A percentile compares a stretch with the other conserved stretches of the same genome.
These are phyloP conservation scores for Cladosporium oxysporum DNA, from an alignment of 2,329 filamentous ascomycete genomes.

Conservation along the genomic window DNA sequence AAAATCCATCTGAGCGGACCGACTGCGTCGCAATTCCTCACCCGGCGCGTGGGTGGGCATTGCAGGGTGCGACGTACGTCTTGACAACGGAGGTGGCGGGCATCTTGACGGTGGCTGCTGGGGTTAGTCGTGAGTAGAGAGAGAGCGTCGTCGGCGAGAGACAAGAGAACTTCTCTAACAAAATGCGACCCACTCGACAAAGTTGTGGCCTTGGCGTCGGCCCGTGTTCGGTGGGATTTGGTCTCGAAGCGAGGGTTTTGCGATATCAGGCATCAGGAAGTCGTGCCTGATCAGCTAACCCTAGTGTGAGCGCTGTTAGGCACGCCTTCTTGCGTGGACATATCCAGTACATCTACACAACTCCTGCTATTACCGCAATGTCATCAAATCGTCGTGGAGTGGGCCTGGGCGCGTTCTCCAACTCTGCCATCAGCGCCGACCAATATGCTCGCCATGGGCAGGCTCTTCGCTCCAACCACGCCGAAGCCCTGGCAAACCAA, in stretches of 20 bases:
- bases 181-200: conserved; percentile 11
- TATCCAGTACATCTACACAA: not conserved
- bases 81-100: conserved; percentile 46
- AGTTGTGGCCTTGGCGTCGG: conserved; percentile 12
- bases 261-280: not conserved
- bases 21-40: conserved; percentile 70
- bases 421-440: conserved; percentile 78
- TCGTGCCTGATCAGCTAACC: not conserved
- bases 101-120: conserved; percentile 34
- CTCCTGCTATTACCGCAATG: conserved; percentile 35
- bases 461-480: conserved; percentile 79
- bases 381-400: conserved; percentile 70
- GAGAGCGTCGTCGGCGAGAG: conserved; percentile 27
- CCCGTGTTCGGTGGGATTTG: not conserved
- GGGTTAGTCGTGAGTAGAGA: conserved; percentile 43
- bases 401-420: conserved; percentile 86
- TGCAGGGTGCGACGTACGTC: conserved; percentile 54
- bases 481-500: conserved; percentile 84
- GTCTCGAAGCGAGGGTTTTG: not conserved
- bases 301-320: not conserved
- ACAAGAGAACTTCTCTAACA: conserved; percentile 23
- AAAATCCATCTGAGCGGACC: conserved; percentile 75
- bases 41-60: conserved; percentile 29
- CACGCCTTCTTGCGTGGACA: not conserved
- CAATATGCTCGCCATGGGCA: conserved; percentile 91